phyloP scores from a whole-genome alignment of 805 yeast genomes.

The Metschnikowia reukaufii region DNA sequence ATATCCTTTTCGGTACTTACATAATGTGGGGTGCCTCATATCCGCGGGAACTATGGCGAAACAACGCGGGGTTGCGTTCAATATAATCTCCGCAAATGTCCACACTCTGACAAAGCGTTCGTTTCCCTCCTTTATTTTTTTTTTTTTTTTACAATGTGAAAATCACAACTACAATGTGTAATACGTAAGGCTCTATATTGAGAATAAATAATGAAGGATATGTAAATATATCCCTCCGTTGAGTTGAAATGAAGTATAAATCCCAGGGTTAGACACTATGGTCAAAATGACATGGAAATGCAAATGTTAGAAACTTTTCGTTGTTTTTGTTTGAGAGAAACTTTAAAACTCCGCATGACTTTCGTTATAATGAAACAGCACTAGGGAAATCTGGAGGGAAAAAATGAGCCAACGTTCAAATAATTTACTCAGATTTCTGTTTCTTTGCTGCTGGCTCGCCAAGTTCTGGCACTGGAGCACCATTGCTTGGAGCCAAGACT shows the following conservation, averaged over 20 bases:
- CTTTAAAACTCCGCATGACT: constrained; percentile 12
- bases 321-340: constrained; percentile 10
- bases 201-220: constrained; percentile 1
- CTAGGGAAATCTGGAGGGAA: constrained; percentile 4
- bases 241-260: constrained; percentile 11
- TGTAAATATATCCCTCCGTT: not conserved
- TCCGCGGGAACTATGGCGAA: not conserved
- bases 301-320: constrained; percentile 6
- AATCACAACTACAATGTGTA: not conserved
- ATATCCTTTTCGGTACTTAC: not conserved
- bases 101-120: too few species aligned
- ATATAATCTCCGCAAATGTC: not conserved
- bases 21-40: not conserved
- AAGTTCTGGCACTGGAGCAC: constrained; percentile 21
- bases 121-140: too few species aligned
- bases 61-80: not conserved
- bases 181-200: constrained; percentile 11
- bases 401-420: constrained; percentile 7
- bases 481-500: constrained; percentile 23
- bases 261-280: constrained; percentile 9
- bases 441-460: constrained; percentile 40
- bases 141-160: not conserved
- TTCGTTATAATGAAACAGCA: constrained; percentile 10
- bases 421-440: constrained; percentile 31
- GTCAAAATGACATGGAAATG: constrained; percentile 11